phyloP scores from a whole-genome alignment of 768 basidiomycete genomes.

The Boletus sp. region DNA sequence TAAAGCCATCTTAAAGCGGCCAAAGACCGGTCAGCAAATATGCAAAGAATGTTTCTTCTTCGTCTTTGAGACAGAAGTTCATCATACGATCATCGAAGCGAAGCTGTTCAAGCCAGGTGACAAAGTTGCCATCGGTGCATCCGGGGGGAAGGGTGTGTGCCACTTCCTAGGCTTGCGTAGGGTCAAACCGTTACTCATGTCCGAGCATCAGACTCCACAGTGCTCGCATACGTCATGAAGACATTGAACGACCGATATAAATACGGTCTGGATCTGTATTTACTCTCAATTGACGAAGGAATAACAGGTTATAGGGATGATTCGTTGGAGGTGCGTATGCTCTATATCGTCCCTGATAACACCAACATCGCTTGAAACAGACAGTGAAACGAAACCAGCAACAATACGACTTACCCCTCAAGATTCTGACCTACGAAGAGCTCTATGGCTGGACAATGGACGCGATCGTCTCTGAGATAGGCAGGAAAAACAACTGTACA shows the following conservation, averaged over 20 bases:
- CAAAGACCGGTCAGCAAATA: conserved; percentile 97
- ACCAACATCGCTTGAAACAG: conserved; percentile 40
- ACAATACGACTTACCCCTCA: conserved; percentile 93
- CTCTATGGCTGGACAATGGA: conserved; percentile 99
- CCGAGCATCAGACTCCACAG: conserved; percentile 79
- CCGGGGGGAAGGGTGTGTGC: conserved; percentile 91
- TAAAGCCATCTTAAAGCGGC: conserved; percentile 87
- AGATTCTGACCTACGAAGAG: conserved; percentile 94
- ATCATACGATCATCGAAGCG: conserved; percentile 88
- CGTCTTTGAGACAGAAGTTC: conserved; percentile 98
- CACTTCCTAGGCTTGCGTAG: neutral
- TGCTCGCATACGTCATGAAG: conserved; percentile 96
- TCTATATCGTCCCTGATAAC: conserved; percentile 2
- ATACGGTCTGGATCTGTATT: conserved; percentile 86
- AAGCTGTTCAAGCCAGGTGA: conserved; percentile 86
- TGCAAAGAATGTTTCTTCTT: conserved; percentile 96
- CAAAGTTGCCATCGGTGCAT: conserved; percentile 95
- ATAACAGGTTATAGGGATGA: conserved; percentile 98
- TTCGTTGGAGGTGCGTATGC: conserved; percentile 76
- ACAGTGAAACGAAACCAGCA: conserved; percentile 97
- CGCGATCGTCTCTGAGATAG: conserved; percentile 88
- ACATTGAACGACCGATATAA: conserved; percentile 90
- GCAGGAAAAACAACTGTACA: conserved; percentile 97
- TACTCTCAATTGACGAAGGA: conserved; percentile 97
- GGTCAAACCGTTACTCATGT: conserved; percentile 1